Evolutionary conservation across 352 stramenopile genomes (phyloP).

Genomic region (Pythium volutum): DNA sequence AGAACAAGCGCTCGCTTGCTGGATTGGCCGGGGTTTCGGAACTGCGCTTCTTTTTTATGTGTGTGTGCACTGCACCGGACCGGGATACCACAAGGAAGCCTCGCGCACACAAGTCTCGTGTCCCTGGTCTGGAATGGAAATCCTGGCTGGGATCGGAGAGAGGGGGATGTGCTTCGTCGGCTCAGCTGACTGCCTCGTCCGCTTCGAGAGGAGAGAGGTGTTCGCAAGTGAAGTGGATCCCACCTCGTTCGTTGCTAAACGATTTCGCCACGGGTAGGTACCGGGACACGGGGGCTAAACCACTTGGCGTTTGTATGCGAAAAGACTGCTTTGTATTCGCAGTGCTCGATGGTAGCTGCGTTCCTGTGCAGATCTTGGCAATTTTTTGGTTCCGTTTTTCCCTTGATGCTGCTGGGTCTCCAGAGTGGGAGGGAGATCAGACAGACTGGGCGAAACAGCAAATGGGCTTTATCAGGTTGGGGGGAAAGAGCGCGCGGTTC

Average conservation of each 20-base stretch:
- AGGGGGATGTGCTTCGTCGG: background rate
- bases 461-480: slow-evolving; percentile 2
- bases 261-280: background rate
- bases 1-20: background rate
- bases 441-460: slow-evolving; percentile 9
- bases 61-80: background rate
- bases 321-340: background rate
- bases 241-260: background rate
- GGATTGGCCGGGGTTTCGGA: background rate
- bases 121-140: background rate
- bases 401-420: background rate
- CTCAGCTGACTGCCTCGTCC: slow-evolving; percentile 15
- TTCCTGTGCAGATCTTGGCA: background rate
- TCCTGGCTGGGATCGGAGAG: background rate
- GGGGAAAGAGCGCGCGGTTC: slow-evolving; percentile 6
- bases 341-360: background rate
- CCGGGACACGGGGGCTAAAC: background rate
- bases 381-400: slow-evolving; percentile 13
- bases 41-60: background rate
- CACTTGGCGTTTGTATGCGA: background rate
- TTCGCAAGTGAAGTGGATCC: slow-evolving; percentile 22
- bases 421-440: slow-evolving; percentile 8
- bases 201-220: slow-evolving; percentile 3
- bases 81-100: background rate
- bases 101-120: too few species aligned